A percentile compares a stretch with the other conserved stretches of the same genome.
Evolutionary conservation across 768 basidiomycete species (phyloP).

Genomic region (Mycena indigotica): DNA sequence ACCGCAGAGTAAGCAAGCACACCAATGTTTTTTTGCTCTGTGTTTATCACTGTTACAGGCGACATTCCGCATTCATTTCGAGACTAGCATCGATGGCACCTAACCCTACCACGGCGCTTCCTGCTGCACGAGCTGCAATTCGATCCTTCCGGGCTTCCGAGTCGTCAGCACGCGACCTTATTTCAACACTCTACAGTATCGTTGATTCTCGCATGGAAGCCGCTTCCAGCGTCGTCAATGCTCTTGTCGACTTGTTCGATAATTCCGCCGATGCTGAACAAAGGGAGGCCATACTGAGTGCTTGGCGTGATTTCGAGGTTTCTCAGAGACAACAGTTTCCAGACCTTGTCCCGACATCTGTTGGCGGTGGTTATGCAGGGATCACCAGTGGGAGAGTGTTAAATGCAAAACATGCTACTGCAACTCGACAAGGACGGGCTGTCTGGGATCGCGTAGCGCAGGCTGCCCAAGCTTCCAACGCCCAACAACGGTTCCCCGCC

Average conservation of each 20-base stretch:
- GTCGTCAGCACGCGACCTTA: constrained; percentile 78
- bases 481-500: constrained; percentile 38
- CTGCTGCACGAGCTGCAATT: constrained; percentile 72
- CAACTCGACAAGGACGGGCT: constrained; percentile 58
- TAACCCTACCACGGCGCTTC: constrained; percentile 58
- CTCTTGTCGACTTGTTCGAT: constrained; percentile 75
- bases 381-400: constrained; percentile 82
- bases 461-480: constrained; percentile 67
- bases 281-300: constrained; percentile 68
- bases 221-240: constrained; percentile 60
- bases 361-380: constrained; percentile 72
- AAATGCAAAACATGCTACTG: constrained; percentile 78
- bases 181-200: constrained; percentile 86
- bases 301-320: constrained; percentile 83
- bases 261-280: constrained; percentile 69
- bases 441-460: constrained; percentile 88
- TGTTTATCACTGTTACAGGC: no score
- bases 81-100: constrained; percentile 62
- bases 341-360: constrained; percentile 60
- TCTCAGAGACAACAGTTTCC: constrained; percentile 91
- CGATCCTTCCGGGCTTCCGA: constrained; percentile 80
- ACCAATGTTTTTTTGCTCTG: no score
- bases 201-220: constrained; percentile 62
- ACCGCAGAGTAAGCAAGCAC: constrained; percentile 59
- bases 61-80: constrained; percentile 63